Percentiles rank a stretch among this genome's conserved stretches.
Evolutionary conservation across 176 grass and related monocot genomes (phyloP).

Genomic region (Oryza meridionalis): DNA sequence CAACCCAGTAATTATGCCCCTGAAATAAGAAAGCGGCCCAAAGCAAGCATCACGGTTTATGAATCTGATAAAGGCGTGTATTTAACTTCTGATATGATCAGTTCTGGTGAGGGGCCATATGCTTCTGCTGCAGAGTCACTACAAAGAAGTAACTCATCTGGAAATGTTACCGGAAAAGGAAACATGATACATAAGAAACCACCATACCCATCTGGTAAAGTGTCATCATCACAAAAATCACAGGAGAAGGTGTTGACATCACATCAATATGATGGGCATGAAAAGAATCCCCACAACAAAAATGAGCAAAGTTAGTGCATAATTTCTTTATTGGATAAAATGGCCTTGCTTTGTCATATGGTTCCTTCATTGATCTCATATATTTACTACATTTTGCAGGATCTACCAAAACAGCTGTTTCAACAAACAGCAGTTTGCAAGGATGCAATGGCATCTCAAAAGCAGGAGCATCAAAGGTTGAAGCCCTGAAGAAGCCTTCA

Average conservation of each 20-base stretch:
- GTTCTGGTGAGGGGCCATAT: slow-evolving; percentile 49
- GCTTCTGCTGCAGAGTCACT: slow-evolving; percentile 45
- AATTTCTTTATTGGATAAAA: slow-evolving; percentile 29
- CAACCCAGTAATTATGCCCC: slow-evolving; percentile 61
- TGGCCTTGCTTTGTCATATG: slow-evolving; percentile 17
- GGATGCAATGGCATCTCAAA: slow-evolving; percentile 54
- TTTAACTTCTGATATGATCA: slow-evolving; percentile 65
- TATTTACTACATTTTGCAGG: slow-evolving; percentile 52
- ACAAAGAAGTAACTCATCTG: slow-evolving; percentile 55
- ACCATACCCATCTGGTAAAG: slow-evolving; percentile 58
- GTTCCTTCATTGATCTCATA: slow-evolving; percentile 34
- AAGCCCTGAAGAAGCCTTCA: slow-evolving; percentile 70
- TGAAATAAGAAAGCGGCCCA: slow-evolving; percentile 71
- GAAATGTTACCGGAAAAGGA: slow-evolving; percentile 63
- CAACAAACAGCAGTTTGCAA: slow-evolving; percentile 51
- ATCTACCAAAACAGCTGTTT: slow-evolving; percentile 49
- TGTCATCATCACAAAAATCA: slow-evolving; percentile 58
- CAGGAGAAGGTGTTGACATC: slow-evolving; percentile 59
- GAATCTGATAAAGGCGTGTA: slow-evolving; percentile 53
- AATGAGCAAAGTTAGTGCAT: slow-evolving; percentile 77
- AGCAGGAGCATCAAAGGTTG: slow-evolving; percentile 60
- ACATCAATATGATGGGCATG: slow-evolving; percentile 57
- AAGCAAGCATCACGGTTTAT: slow-evolving; percentile 61
- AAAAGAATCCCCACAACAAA: slow-evolving; percentile 65
- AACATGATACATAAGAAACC: slow-evolving; percentile 62